Evolutionary conservation across 192 early-diverging fungal genomes (phyloP).

Genomic region (Dimargaris verticillata): DNA sequence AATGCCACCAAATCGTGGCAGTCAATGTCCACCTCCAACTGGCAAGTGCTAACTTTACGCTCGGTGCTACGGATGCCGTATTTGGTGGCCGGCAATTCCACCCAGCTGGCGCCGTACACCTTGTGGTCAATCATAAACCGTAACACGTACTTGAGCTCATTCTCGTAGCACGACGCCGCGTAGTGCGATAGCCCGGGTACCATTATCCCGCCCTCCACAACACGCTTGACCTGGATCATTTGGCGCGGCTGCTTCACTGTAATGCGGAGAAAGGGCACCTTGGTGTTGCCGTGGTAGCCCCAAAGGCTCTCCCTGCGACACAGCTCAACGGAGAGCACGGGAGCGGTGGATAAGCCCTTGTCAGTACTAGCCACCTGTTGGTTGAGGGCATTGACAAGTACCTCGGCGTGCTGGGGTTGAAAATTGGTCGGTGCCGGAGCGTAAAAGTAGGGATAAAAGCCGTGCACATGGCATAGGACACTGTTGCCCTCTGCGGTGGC

Average conservation of each 20-base stretch:
- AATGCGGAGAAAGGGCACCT: conserved; percentile 66
- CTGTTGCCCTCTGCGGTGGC: conserved; percentile 81
- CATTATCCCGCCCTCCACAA: conserved; percentile 34
- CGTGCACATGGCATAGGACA: conserved; percentile 77
- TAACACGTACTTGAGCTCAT: conserved; percentile 70
- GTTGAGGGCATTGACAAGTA: conserved; percentile 22
- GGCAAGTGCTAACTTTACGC: conserved; percentile 19
- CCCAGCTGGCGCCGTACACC: conserved; percentile 79
- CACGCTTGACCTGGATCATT: conserved; percentile 15
- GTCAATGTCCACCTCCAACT: conserved; percentile 69
- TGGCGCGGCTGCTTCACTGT: conserved; percentile 35
- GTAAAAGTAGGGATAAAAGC: conserved; percentile 90
- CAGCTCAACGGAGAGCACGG: conserved; percentile 35
- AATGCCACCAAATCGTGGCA: conserved; percentile 67
- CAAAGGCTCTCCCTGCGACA: conserved; percentile 66
- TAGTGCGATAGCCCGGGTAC: conserved; percentile 36
- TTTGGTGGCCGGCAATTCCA: conserved; percentile 64
- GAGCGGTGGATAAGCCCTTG: conserved; percentile 12
- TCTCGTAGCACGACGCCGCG: conserved; percentile 57
- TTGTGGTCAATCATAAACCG: conserved; percentile 92
- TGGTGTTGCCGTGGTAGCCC: conserved; percentile 71
- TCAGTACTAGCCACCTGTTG: conserved; percentile 20
- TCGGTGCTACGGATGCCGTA: conserved; percentile 23
- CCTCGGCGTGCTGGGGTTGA: conserved; percentile 34
- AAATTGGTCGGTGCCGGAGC: conserved; percentile 75